Evolutionary conservation across 805 yeast genomes (phyloP), one percentile per base, ranked within the genome.

Genomic region (Kodamaea leandrae): DNA sequence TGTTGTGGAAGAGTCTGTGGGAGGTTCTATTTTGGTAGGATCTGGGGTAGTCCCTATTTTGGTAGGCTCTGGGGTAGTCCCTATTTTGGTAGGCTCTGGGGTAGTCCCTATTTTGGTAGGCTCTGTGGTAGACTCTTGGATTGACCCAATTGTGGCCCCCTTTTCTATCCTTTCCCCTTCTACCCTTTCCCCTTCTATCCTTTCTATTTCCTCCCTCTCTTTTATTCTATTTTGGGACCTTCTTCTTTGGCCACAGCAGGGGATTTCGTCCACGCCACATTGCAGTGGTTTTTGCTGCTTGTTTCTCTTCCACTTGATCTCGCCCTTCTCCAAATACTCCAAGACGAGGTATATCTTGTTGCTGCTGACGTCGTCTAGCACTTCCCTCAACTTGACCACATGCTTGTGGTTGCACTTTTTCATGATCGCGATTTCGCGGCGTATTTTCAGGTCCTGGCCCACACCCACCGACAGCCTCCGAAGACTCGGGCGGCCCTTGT

Each of bases 251-350:
- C 66, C 66, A 39, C 64, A 50, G 37, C 68, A 66, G 0, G 71
- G 72, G 7, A 66, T 58, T 5, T 77, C 79, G 17, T 80, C 79
- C 4, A 37, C 23, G 18, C 6, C 24, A 13, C 16, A 10, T 28
- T 16, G 14, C 14, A 32, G 8, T 41, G 20, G 37, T 27, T 28
- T 17, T 28, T 23, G 32, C 33, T 17, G 21, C 54, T 57, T 40
- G 34, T 49, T 52, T 32, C 64, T 51, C 43, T 69, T 69, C 98
- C 99, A 93, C 52, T 76, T 77, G 18, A 93, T 81, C 61, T 93
- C 99, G 28, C 99, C 99, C 47, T 78, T 80, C 48, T 86, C 89
- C 54, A 93, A 75, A 53, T 86, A 93, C 61, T 93, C 99, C 41
- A 93, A 68, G 8, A 93, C 95, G 52, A 93, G 60, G 57, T 90